phyloP scores from a whole-genome alignment of 345 rosid species.

The Chamaenerion angustifolium region DNA sequence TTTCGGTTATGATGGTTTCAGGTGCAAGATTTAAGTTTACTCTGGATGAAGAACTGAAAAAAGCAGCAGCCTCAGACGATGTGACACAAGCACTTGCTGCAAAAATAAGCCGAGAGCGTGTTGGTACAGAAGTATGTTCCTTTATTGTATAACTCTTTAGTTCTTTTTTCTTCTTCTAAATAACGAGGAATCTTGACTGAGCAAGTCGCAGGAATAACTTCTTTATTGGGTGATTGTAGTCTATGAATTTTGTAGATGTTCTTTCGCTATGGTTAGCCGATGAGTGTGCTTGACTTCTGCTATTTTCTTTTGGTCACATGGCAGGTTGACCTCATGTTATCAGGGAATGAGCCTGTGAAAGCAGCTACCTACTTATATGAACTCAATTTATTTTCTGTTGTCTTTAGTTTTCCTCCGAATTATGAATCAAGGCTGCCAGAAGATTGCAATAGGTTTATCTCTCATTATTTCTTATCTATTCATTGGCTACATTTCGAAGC shows the following conservation, averaged over 20 bases:
- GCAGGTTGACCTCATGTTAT: constrained; percentile 85
- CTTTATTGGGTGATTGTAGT: no score
- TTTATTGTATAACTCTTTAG: constrained; percentile 3
- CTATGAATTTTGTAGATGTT: no score
- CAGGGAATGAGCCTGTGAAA: constrained; percentile 69
- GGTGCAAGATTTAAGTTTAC: constrained; percentile 80
- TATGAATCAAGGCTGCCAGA: constrained; percentile 41
- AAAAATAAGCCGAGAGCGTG: constrained; percentile 84
- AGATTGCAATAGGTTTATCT: constrained; percentile 38
- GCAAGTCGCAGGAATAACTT: no score
- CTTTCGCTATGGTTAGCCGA: neutral
- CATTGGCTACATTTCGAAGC: neutral
- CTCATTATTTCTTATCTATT: neutral
- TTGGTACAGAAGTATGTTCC: constrained; percentile 69
- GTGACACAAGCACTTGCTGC: constrained; percentile 73
- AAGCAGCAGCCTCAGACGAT: constrained; percentile 62
- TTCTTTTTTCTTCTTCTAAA: neutral
- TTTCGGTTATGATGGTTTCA: constrained; percentile 20
- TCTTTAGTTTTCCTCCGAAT: constrained; percentile 47
- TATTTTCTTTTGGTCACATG: neutral
- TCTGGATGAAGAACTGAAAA: constrained; percentile 58
- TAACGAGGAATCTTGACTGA: neutral
- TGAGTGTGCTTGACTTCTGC: neutral
- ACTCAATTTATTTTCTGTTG: constrained; percentile 53
- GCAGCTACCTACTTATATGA: constrained; percentile 43